Evolutionary conservation across 169 alveolate species (phyloP).

Genomic region (Toxoplasma gondii): DNA sequence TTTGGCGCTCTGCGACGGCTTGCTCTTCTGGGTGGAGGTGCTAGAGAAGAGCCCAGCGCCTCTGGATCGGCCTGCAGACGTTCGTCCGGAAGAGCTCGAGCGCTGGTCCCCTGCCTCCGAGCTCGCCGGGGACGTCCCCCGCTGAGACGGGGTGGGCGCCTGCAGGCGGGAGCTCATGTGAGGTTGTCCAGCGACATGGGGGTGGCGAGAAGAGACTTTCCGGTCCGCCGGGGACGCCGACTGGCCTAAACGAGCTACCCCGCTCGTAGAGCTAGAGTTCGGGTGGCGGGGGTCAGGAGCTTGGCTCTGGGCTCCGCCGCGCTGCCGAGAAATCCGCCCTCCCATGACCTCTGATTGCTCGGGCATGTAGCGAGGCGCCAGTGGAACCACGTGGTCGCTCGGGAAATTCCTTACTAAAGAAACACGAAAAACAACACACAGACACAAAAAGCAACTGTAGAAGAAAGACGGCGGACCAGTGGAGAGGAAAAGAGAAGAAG

Average conservation of each 20-base stretch:
- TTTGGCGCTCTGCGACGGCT: neutral
- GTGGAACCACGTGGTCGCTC: neutral
- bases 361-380: neutral
- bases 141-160: neutral
- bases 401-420: neutral
- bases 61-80: neutral
- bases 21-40: neutral
- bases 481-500: neutral
- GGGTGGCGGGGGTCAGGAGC: neutral
- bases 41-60: neutral
- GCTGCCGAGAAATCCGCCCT: slow-evolving; percentile 20
- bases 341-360: neutral
- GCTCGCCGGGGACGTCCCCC: neutral
- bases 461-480: neutral
- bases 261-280: neutral
- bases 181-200: neutral
- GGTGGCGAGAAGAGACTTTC: neutral
- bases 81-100: neutral
- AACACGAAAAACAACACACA: neutral
- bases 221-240: neutral
- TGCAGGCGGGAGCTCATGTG: neutral
- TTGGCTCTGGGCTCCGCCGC: slow-evolving; percentile 1
- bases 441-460: neutral
- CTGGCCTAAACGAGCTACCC: neutral
- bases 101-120: neutral